Evolutionary conservation across 1,284 basidiomycete species (phyloP), one percentile per base, ranked within the genome.

Genomic region (Hypsizygus ulmarius): DNA sequence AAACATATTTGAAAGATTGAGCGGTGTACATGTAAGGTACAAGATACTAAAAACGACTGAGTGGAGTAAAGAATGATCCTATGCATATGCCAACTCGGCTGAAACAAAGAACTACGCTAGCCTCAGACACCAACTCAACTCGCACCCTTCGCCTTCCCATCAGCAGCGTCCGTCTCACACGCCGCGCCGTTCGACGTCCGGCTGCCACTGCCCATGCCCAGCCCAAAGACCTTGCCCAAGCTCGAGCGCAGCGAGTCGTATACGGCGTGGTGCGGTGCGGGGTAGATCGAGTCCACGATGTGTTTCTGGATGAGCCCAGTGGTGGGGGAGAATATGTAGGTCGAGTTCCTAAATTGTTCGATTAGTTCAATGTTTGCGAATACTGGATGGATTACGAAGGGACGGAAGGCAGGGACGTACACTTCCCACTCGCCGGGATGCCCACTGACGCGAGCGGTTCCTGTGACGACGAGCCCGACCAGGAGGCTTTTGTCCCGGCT

Each of bases 251-350:
- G 64, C 0, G 82, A 74, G 51, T 85, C 81, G 59, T 83, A 88
- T 3, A 84, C 82, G 0, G 81, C 75, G 47, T 79, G 72, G 58
- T 87, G 84, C 2, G 87, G 87, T 2, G 81, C 82, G 0, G 87
- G 87, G 43, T 82, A 75, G 42, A 90, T 90, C 8, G 81, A 82
- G 59, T 89, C 76, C 34, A 90, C 70, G 30, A 70, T 73, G 59
- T 90, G 87, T 39, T 72, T 56, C 35, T 78, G 62, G 45, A 90
- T 82, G 34, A 81, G 72, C 2, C 85, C 88, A 0, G 78, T 78
- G 6, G 63, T 49, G 0, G 84, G 82, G 1, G 84, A 87, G 61
- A 90, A 89, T 0, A 69, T 70, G 62, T 90, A 90, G n/a, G 83
- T 87, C 45, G 81, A 85, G 54, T 79, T 75, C 30, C 87, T 89